Conservation (phyloP, 1,284 basidiomycete species). For the Cutaneotrichosporon cutaneum region DNA sequence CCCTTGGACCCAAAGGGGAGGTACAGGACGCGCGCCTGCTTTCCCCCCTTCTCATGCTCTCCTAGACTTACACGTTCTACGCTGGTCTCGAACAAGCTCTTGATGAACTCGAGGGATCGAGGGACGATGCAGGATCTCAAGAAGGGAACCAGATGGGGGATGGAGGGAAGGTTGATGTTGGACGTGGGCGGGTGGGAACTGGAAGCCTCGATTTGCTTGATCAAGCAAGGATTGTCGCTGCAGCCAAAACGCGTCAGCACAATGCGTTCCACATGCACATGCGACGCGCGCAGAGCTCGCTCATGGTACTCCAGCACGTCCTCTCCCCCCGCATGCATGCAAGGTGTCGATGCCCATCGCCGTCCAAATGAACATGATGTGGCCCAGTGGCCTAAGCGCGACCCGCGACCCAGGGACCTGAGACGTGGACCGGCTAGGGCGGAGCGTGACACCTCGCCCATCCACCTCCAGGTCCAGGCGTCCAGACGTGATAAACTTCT, state of each 20-base stretch:
- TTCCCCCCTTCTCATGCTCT: background rate
- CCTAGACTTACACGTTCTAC: background rate
- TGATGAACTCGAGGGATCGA: background rate
- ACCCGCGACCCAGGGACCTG: background rate
- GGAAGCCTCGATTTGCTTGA: background rate
- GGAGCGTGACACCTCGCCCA: background rate
- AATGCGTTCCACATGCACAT: background rate
- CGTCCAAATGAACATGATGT: background rate
- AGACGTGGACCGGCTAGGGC: background rate
- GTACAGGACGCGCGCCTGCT: background rate
- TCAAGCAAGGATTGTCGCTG: background rate
- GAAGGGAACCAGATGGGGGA: background rate
- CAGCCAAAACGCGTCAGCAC: background rate
- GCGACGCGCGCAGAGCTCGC: background rate
- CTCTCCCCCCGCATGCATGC: background rate
- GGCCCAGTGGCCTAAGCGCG: background rate
- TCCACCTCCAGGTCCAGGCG: background rate
- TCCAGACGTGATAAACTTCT: background rate
- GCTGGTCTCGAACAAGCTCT: background rate
- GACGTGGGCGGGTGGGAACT: background rate
- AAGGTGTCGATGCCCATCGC: background rate
- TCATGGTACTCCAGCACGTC: background rate
- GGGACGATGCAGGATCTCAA: background rate
- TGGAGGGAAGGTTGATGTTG: background rate
- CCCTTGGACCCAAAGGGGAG: conserved; percentile 9